Percentiles rank a stretch among this genome's conserved stretches.
Conservation (phyloP, 495 filamentous ascomycete genomes). For the Coniosporium apollinis region DNA sequence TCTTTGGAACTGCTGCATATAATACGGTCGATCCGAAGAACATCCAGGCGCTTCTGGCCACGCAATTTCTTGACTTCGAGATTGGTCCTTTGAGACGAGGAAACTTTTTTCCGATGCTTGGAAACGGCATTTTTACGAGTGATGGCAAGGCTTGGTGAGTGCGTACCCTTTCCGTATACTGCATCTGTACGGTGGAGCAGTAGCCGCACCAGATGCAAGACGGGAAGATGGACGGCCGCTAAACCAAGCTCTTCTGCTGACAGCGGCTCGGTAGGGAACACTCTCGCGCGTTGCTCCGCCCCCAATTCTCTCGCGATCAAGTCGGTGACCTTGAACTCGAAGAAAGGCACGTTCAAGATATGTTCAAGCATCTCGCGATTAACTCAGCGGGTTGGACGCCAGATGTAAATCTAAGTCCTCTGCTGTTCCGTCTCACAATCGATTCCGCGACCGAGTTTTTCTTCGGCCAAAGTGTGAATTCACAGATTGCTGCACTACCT, state of each 20-base stretch:
- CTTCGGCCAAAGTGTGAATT: slow-evolving; percentile 59
- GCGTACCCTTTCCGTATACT: no score
- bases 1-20: no score
- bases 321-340: slow-evolving; percentile 67
- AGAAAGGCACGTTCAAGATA: slow-evolving; percentile 45
- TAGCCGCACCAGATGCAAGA: no score
- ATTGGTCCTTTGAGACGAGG: slow-evolving; percentile 22
- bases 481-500: slow-evolving; percentile 19
- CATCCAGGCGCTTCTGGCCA: slow-evolving; percentile 69
- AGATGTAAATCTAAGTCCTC: slow-evolving; percentile 50
- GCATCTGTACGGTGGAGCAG: no score
- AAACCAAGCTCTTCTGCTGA: no score
- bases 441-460: slow-evolving; percentile 77
- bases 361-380: slow-evolving; percentile 9
- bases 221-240: no score
- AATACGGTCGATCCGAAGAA: slow-evolving; percentile 73
- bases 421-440: slow-evolving; percentile 70
- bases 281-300: slow-evolving; percentile 60
- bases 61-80: slow-evolving; percentile 56
- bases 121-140: slow-evolving; percentile 16
- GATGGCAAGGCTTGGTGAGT: slow-evolving; percentile 47
- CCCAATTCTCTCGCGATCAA: slow-evolving; percentile 70
- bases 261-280: no score
- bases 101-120: slow-evolving; percentile 18
- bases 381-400: slow-evolving; percentile 22